phyloP scores from a whole-genome alignment of 805 yeast species.

The Suhomyces sp. region DNA sequence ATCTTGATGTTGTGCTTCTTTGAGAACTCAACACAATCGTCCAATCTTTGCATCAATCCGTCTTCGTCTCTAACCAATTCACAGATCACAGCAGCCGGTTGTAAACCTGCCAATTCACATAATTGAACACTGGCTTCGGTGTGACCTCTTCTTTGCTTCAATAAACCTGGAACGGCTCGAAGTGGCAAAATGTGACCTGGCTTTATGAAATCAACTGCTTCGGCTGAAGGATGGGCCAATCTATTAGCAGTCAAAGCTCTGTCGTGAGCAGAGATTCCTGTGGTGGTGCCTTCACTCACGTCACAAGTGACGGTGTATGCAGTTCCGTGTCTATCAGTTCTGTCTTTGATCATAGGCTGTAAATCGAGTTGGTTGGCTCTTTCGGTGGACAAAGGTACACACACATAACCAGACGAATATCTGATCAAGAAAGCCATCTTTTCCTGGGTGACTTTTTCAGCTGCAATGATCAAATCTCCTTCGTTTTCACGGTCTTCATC shows the following conservation, averaged over 20 bases:
- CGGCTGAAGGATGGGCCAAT: slow-evolving; percentile 61
- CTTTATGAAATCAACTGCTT: slow-evolving; percentile 67
- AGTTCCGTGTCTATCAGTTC: slow-evolving; percentile 85
- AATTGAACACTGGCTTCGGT: slow-evolving; percentile 96
- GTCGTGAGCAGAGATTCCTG: slow-evolving; percentile 95
- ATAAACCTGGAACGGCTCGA: slow-evolving; percentile 85
- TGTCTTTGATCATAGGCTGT: slow-evolving; percentile 68
- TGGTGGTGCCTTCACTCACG: slow-evolving; percentile 82
- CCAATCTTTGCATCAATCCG: slow-evolving; percentile 92
- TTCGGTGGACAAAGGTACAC: slow-evolving; percentile 79
- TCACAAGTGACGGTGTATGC: slow-evolving; percentile 96
- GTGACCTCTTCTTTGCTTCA: slow-evolving; percentile 84
- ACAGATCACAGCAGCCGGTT: slow-evolving; percentile 89
- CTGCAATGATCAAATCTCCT: slow-evolving; percentile 96
- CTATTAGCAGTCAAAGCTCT: slow-evolving; percentile 77
- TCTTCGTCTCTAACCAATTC: slow-evolving; percentile 92
- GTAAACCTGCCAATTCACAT: slow-evolving; percentile 69
- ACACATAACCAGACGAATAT: slow-evolving; percentile 85
- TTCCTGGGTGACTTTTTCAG: slow-evolving; percentile 70
- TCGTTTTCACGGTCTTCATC: slow-evolving; percentile 96
- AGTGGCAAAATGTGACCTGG: slow-evolving; percentile 96
- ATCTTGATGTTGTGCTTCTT: slow-evolving; percentile 61
- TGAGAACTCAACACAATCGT: slow-evolving; percentile 77
- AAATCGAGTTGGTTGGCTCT: slow-evolving; percentile 79
- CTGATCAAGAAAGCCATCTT: slow-evolving; percentile 94